Base-by-base conservation (phyloP, 2,329 filamentous ascomycete genomes). In the Xylariales sp. region DNA sequence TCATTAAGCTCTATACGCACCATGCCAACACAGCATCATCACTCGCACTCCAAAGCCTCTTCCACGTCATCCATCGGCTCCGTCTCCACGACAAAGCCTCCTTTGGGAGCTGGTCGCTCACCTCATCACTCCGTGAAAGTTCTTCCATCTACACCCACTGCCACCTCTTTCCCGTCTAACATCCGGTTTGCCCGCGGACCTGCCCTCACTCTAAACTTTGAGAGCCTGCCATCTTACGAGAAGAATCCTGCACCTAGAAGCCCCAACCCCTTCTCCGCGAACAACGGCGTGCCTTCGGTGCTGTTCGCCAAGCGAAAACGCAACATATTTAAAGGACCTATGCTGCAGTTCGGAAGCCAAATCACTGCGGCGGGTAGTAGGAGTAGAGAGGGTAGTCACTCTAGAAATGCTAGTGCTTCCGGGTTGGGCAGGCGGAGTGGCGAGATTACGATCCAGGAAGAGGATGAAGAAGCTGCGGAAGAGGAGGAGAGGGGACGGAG, bases 91-190 rank as follows among this genome's bases (percentile, higher is more conserved):
- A 73, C 84, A 25, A 84, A 82, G 55, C 84, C 78, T 12, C 80
- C 78, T 1, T 68, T 79, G 37, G 76, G 75, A 31, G 66, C 76
- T 25, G 76, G 77, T 11, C 80, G 86, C 18, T 90, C 84, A 3
- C 91, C 93, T 1, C 89, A 96, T 59, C 80, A 88, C 51, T 95
- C 88, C 0, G 85, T 97, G 54, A 97, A 97, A 65, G 86, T 97
- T n/a, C 78, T 97, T 3, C 91, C 93, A 1, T 87, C 88, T 0
- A 95, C 90, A 0, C 91, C 91, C 0, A 90, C 85, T 0, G 68
- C 76, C 3, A 71, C 73, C 12, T 69, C 78, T 1, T 95, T 97
- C 54, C 90, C 91, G 0, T 86, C 82, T 38, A 94, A 90, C 51
- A 86, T 96, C 45, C 83, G 91, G 3, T 71, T 96, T 10, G 87